Evolutionary conservation across 805 yeast species (phyloP), one percentile per base, ranked within the genome.

Genomic region (Yamadazyma kitorensis): DNA sequence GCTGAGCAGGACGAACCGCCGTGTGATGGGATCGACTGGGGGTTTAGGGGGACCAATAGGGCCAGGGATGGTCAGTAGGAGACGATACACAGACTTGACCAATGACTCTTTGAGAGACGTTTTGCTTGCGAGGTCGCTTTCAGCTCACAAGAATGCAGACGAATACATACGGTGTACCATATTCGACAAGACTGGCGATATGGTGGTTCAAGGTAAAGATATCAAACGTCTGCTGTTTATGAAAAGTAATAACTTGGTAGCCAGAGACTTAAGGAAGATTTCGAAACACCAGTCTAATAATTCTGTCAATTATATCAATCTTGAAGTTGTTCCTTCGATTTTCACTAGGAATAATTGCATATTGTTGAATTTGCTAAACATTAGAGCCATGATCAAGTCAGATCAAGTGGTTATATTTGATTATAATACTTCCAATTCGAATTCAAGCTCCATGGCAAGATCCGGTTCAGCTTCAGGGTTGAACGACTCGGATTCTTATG

Each of bases 211-310:
- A 27, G 65, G 77, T 6, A 61, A 71, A 26, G 78, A 71, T 27
- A 50, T 67, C 17, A 59, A 63, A 35, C 61, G 70, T 31, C 55
- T 53, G 28, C 70, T 64, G 27, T 61, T 76, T 33, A 58, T 76
- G 49, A 54, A 58, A 33, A 54, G 56, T 11, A 70, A 74, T 49
- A 68, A 70, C 39, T 49, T 76, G 19, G 64, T 70, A 0, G 73
- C 79, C 31, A 75, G 85, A 37, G 81, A 85, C 21, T 70, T 80
- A 17, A 70, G 82, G 52, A 60, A 73, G 70, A 37, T 76, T 21
- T 72, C 73, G 20, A 45, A 64, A 19, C 53, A 52, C 37, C 51
- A 49, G 14, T 41, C 41, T 10, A 45, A 44, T 1, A 34, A 40
- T 11, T 23, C 42, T 4, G 39, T 45, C 6, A 37, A 41, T 12